phyloP scores from a whole-genome alignment of 129 eudicot species.

The Glebionis coronaria region DNA sequence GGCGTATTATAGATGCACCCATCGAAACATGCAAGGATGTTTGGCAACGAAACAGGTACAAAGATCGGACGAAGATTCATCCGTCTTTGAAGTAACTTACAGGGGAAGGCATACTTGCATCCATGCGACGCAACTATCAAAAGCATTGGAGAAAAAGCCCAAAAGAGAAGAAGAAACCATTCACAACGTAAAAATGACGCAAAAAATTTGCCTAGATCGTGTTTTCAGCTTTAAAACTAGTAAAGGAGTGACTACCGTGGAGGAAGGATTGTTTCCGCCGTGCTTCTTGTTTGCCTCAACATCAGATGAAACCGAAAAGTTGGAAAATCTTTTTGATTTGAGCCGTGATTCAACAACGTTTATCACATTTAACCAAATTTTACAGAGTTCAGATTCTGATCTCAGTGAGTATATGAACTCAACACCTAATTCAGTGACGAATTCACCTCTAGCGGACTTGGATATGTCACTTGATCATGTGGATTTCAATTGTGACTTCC shows the following conservation, averaged over 20 bases:
- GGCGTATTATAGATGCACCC: constrained; percentile 68
- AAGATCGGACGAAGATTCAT: constrained; percentile 54
- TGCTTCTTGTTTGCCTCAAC: constrained; percentile 52
- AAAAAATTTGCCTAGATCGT: constrained; percentile 6
- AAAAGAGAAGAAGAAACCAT: constrained; percentile 18
- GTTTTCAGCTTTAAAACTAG: constrained; percentile 27
- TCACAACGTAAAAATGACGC: constrained; percentile 13
- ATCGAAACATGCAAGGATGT: constrained; percentile 58
- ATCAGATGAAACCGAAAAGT: constrained; percentile 37
- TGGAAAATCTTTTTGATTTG: constrained; percentile 31
- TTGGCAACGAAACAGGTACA: constrained; percentile 69
- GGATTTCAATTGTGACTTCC: constrained; percentile 37
- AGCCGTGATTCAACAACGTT: constrained; percentile 33
- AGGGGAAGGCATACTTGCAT: constrained; percentile 58
- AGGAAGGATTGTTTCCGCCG: constrained; percentile 40
- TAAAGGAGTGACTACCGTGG: constrained; percentile 11
- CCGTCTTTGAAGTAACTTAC: constrained; percentile 47
- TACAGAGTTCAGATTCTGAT: constrained; percentile 46
- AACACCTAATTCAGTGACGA: constrained; percentile 44
- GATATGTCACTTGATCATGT: constrained; percentile 46
- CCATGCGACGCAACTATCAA: constrained; percentile 35
- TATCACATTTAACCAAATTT: constrained; percentile 23
- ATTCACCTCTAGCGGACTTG: constrained; percentile 44
- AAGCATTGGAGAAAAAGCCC: constrained; percentile 20
- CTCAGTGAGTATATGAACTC: constrained; percentile 44